phyloP scores from a whole-genome alignment of 2,329 filamentous ascomycete species.

The Aspergillus proliferans region DNA sequence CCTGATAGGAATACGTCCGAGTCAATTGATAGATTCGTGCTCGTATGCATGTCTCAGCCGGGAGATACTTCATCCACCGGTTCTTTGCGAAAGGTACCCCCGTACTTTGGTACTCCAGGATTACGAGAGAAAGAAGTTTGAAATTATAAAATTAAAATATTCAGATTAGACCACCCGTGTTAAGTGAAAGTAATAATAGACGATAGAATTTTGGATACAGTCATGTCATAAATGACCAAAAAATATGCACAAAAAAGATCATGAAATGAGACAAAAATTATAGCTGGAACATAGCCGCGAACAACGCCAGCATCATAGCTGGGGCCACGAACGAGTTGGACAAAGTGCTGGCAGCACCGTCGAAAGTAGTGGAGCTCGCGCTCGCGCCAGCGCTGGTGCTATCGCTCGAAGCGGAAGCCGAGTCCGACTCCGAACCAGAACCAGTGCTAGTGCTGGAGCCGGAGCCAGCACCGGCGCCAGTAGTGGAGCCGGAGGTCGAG shows the following conservation, averaged over 20 bases:
- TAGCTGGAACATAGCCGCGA: conserved; percentile 25
- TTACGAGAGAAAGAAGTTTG: no score
- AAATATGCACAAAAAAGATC: conserved; percentile 5
- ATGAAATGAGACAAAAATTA: conserved; percentile 11
- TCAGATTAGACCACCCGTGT: no score
- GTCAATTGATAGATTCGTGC: no score
- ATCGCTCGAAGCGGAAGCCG: conserved; percentile 6
- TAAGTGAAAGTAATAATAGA: not conserved
- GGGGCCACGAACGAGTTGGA: conserved; percentile 16
- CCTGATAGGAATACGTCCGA: no score
- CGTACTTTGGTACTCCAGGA: not conserved
- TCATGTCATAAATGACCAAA: not conserved
- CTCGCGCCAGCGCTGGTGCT: conserved; percentile 4
- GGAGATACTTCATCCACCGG: no score
- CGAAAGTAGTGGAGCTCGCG: conserved; percentile 10
- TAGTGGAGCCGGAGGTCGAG: not conserved
- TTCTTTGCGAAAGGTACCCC: no score
- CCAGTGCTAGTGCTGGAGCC: conserved; percentile 7
- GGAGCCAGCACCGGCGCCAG: conserved; percentile 8
- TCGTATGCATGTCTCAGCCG: no score
- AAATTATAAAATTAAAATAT: no score
- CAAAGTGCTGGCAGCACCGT: conserved; percentile 17
- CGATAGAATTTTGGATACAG: not conserved
- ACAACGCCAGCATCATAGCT: conserved; percentile 12
- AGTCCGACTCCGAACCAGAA: conserved; percentile 9